Percentiles rank a stretch among this genome's conserved stretches.
Evolutionary conservation across 177 flowering plant genomes (phyloP).

Genomic region (Vitis hybrid): DNA sequence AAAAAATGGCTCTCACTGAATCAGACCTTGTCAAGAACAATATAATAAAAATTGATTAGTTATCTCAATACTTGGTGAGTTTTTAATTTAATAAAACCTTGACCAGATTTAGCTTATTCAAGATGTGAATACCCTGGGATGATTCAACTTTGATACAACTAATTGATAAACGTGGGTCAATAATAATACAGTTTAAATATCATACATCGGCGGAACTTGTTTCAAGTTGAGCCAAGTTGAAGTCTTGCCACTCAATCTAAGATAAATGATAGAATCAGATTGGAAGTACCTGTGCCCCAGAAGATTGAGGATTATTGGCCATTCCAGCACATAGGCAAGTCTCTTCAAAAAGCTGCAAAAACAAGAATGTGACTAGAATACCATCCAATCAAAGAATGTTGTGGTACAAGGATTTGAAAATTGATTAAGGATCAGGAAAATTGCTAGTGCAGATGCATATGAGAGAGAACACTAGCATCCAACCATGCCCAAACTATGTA

Average conservation of each 20-base stretch:
- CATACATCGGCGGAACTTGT: background rate
- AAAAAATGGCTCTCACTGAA: too few species aligned
- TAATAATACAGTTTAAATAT: background rate
- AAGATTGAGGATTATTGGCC: constrained; percentile 62
- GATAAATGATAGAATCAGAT: background rate
- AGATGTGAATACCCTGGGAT: background rate
- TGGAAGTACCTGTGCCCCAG: constrained; percentile 65
- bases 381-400: background rate
- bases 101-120: too few species aligned
- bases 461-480: too few species aligned
- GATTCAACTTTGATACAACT: background rate
- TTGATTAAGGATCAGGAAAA: too few species aligned
- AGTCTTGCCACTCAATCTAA: background rate
- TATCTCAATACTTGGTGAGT: too few species aligned
- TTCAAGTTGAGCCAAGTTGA: background rate
- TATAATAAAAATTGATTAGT: too few species aligned
- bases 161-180: background rate
- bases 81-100: too few species aligned
- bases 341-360: constrained; percentile 15
- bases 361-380: background rate
- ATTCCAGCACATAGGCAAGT: constrained; percentile 33
- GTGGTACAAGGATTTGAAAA: too few species aligned
- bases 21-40: too few species aligned
- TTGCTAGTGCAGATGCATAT: too few species aligned
- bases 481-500: too few species aligned